Base-by-base conservation (phyloP, 2,329 filamentous ascomycete species). In the Phialemoniopsis sp. region DNA sequence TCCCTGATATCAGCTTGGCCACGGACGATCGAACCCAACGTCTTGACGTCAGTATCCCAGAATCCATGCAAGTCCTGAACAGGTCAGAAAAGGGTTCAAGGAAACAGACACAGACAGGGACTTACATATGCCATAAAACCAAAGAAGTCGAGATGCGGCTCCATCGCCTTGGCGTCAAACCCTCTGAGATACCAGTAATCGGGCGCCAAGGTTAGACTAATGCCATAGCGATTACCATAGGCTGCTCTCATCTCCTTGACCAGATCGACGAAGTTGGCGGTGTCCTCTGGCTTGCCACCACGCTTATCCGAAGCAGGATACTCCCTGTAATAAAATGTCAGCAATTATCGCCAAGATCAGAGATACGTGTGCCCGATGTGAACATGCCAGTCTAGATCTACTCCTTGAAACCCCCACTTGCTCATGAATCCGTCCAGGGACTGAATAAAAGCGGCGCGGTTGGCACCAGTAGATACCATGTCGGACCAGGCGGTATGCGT, bases 351-450 rank as follows among this genome's bases (percentile, higher is more conserved):
- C 21, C 21, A 26, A 26, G n/a, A n/a, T n/a, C n/a, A n/a, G n/a
- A n/a, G n/a, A n/a, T n/a, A n/a, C n/a, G n/a, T n/a, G n/a, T n/a
- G n/a, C n/a, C n/a, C n/a, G 21, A 26, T 26, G 6, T 6, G 21
- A 10, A 6, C 21, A 6, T 73, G 66, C 69, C 68, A 72, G 41
- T 72, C 66, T 0, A 73, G 40, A 39, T 74, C 68, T 3, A 66
- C 55, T 3, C 69, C 67, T 9, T 63, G 50, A 39, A 70, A 69
- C 3, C 57, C 58, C 38, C 61, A 63, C 18, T 42, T 39, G 1
- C 45, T 31, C 56, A 68, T 59, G 43, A 61, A 66, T 2, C 34
- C 17, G 17, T 43, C 44, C 0, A 64, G 37, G 0, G 59, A 66
- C 1, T 32, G 28, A 37, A 72, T 66, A 42, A 72, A 72, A 0